A percentile compares a stretch with the other conserved stretches of the same genome.
These are phyloP conservation scores for Fomitopsis serialis DNA, from an alignment of 768 basidiomycete species.

Conservation along the genomic window DNA sequence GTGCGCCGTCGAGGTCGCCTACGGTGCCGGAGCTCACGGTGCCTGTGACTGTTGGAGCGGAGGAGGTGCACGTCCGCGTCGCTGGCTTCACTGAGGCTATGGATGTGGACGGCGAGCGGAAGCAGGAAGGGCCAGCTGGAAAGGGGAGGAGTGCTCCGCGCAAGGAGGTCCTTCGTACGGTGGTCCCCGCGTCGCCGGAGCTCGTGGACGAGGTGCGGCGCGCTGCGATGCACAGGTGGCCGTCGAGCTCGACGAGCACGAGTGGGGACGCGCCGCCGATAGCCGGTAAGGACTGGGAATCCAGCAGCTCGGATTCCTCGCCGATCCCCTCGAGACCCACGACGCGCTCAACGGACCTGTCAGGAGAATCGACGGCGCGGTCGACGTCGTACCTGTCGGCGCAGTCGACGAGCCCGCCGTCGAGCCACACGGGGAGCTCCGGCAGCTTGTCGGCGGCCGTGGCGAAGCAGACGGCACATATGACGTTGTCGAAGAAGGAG, in stretches of 20 bases:
- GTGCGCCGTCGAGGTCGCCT: not conserved
- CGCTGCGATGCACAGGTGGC: conserved; percentile 8
- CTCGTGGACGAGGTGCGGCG: conserved; percentile 19
- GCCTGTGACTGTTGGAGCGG: conserved; percentile 10
- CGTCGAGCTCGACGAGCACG: not conserved
- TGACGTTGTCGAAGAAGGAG: not conserved
- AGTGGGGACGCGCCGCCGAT: not conserved
- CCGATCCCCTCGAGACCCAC: not conserved
- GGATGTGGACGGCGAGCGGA: conserved; percentile 20
- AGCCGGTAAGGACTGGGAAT: conserved; percentile 4
- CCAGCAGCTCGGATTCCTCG: conserved; percentile 12
- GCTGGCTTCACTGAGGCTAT: conserved; percentile 19
- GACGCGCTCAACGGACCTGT: not conserved
- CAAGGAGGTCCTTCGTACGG: not conserved
- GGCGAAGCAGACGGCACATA: conserved; percentile 10
- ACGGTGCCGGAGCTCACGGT: conserved; percentile 12
- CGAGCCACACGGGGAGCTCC: conserved; percentile 14
- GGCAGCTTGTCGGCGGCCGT: conserved; percentile 10
- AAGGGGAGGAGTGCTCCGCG: not conserved
- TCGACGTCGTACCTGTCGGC: not conserved
- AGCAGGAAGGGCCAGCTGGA: not conserved
- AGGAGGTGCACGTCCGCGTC: conserved; percentile 19
- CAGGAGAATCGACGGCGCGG: not conserved
- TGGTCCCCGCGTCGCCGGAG: conserved; percentile 15
- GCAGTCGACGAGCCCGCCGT: conserved; percentile 10